A percentile compares a stretch with the other conserved stretches of the same genome.
phyloP scores from a whole-genome alignment of 1,139 yeast species.

The Hyphopichia wangnamkhiaoensis region DNA sequence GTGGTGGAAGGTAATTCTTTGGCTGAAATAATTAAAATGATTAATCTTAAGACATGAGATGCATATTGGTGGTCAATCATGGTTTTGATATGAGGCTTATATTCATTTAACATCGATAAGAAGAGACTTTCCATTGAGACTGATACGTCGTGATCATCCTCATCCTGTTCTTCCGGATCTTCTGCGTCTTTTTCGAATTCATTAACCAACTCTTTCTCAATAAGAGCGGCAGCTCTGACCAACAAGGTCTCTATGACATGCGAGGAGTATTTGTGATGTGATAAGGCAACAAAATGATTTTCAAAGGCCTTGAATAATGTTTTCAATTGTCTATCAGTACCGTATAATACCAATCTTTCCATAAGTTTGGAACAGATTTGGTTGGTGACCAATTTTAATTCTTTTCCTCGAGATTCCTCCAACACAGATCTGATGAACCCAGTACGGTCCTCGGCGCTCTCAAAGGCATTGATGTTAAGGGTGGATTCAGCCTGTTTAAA shows the following conservation, averaged over 20 bases:
- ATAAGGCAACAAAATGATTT: conserved; percentile 72
- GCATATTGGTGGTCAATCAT: conserved; percentile 80
- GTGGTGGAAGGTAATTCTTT: conserved; percentile 79
- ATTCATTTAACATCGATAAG: conserved; percentile 63
- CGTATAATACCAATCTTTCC: conserved; percentile 77
- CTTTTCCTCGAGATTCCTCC: conserved; percentile 88
- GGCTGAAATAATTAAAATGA: conserved; percentile 73
- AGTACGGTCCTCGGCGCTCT: conserved; percentile 65
- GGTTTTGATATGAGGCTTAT: conserved; percentile 55
- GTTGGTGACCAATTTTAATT: conserved; percentile 87
- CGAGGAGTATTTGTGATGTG: conserved; percentile 88
- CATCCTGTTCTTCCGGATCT: conserved; percentile 32
- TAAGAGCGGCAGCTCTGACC: conserved; percentile 71
- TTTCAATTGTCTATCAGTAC: conserved; percentile 66
- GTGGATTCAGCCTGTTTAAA: conserved; percentile 92
- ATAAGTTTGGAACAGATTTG: conserved; percentile 91
- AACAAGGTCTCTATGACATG: conserved; percentile 89
- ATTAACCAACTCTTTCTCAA: conserved; percentile 63
- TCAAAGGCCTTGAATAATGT: conserved; percentile 64
- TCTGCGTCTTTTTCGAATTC: conserved; percentile 37
- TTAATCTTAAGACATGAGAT: conserved; percentile 79
- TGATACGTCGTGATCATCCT: conserved; percentile 37
- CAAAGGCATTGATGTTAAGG: conserved; percentile 78
- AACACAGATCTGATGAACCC: conserved; percentile 76
- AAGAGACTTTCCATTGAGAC: conserved; percentile 66